Evolutionary conservation across 1,284 basidiomycete species (phyloP).

Genomic region (Ustilago shanxiensis): DNA sequence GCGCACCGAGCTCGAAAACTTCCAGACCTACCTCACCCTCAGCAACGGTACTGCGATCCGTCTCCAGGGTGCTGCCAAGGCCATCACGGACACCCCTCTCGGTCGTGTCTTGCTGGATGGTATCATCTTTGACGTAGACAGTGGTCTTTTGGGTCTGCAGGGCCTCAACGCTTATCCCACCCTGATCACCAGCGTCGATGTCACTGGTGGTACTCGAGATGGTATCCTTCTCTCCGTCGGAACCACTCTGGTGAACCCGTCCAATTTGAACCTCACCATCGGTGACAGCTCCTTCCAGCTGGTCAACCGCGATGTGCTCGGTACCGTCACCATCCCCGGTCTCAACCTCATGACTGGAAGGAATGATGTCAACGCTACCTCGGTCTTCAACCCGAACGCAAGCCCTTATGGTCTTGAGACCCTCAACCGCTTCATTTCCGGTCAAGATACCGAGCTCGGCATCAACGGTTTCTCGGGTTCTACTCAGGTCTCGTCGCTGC

Average conservation of each 20-base stretch:
- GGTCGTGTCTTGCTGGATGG: constrained; percentile 79
- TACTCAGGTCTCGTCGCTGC: constrained; percentile 76
- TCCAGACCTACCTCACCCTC: constrained; percentile 69
- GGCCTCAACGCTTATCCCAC: constrained; percentile 76
- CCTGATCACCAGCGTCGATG: constrained; percentile 78
- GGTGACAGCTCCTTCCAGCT: constrained; percentile 74
- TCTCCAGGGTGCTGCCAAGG: constrained; percentile 77
- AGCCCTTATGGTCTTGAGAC: constrained; percentile 77
- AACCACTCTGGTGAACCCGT: constrained; percentile 78
- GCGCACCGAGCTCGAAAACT: constrained; percentile 63
- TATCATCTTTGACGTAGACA: constrained; percentile 82
- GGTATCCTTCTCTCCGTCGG: constrained; percentile 77
- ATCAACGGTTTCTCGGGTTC: constrained; percentile 76
- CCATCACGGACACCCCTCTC: constrained; percentile 78
- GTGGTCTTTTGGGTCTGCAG: constrained; percentile 76
- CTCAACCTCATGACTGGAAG: constrained; percentile 60
- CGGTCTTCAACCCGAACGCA: constrained; percentile 75
- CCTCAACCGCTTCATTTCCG: constrained; percentile 79
- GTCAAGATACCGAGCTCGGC: constrained; percentile 65
- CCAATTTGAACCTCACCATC: constrained; percentile 76
- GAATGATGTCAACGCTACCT: constrained; percentile 63
- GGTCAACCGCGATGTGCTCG: constrained; percentile 72
- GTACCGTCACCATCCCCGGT: constrained; percentile 56
- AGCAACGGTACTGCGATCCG: constrained; percentile 75
- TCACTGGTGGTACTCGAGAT: constrained; percentile 78